These are phyloP conservation scores for Penicillium ucsense DNA, from an alignment of 495 filamentous ascomycete species.

Conservation along the genomic window DNA sequence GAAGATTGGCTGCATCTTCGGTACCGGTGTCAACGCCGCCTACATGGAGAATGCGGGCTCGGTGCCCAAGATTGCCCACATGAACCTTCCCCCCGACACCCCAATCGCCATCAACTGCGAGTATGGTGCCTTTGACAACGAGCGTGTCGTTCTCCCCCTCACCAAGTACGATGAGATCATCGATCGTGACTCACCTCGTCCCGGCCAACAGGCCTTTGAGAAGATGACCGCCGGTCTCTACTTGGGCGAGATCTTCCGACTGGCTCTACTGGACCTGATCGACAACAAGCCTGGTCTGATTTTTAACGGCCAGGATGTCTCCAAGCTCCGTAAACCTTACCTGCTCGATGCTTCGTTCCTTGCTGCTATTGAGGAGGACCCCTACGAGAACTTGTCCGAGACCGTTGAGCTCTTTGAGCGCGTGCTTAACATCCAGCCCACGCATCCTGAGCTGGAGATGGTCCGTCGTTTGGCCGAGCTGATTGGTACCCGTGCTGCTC, in stretches of 20 bases:
- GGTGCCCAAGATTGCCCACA: conserved; percentile 86
- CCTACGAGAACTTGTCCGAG: conserved; percentile 86
- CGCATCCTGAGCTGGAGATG: conserved; percentile 70
- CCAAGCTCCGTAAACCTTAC: conserved; percentile 70
- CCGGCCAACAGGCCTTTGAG: conserved; percentile 92
- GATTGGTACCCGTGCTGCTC: conserved; percentile 88
- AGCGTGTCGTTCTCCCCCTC: conserved; percentile 82
- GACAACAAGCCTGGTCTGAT: conserved; percentile 66
- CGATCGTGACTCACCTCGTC: conserved; percentile 86
- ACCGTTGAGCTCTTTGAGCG: conserved; percentile 69
- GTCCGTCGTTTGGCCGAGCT: conserved; percentile 80
- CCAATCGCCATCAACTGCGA: conserved; percentile 99
- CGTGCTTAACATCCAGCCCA: conserved; percentile 59
- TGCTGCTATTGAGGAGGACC: conserved; percentile 92
- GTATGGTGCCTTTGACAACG: conserved; percentile 97
- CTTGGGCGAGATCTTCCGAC: conserved; percentile 88
- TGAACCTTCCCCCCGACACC: conserved; percentile 81
- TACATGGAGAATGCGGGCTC: conserved; percentile 93
- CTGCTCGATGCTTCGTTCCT: conserved; percentile 86
- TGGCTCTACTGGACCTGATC: conserved; percentile 78
- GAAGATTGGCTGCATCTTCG: conserved; percentile 96
- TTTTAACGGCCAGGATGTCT: conserved; percentile 75
- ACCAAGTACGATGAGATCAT: conserved; percentile 78
- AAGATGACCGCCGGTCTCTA: conserved; percentile 98
- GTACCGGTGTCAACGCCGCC: conserved; percentile 95